These are phyloP conservation scores for Ophiosphaerella herpotricha DNA, from an alignment of 2,329 filamentous ascomycete genomes.

Conservation along the genomic window DNA sequence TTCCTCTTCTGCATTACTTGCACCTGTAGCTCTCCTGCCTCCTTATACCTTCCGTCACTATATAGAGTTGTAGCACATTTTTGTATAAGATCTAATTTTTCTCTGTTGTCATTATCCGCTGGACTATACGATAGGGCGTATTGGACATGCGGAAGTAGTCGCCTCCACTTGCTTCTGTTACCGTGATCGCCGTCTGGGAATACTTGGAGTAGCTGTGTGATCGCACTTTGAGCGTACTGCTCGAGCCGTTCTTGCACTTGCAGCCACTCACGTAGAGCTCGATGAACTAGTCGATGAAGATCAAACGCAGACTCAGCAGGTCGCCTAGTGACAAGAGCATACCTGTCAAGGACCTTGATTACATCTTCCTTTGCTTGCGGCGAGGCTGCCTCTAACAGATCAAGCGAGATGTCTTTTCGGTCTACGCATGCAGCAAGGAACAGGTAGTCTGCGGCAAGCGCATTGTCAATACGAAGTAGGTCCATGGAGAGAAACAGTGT, in stretches of 20 bases:
- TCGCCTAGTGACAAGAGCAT: constrained; percentile 15
- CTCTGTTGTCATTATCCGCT: constrained; percentile 1
- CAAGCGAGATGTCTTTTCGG: constrained; percentile 21
- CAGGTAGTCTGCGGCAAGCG: constrained; percentile 44
- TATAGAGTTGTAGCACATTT: constrained; percentile 16
- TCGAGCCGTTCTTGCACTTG: constrained; percentile 2
- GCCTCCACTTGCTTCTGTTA: constrained; percentile 27
- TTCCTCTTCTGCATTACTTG: too few relatives aligned
- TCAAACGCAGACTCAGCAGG: constrained; percentile 14
- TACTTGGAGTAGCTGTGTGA: constrained; percentile 12
- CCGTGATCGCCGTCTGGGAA: constrained; percentile 19
- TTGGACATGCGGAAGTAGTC: constrained; percentile 19
- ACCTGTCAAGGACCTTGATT: constrained; percentile 14
- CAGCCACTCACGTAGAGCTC: constrained; percentile 12
- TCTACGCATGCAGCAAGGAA: constrained; percentile 48
- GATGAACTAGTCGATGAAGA: constrained; percentile 18
- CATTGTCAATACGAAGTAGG: constrained; percentile 26
- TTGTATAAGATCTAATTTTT: constrained; percentile 7
- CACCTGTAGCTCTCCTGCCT: neutral
- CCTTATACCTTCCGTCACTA: constrained; percentile 12
- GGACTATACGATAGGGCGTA: constrained; percentile 16
- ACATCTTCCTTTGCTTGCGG: constrained; percentile 13
- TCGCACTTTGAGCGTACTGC: constrained; percentile 11
- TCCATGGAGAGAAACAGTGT: constrained; percentile 52
- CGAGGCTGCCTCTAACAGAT: constrained; percentile 20